A percentile compares a stretch with the other conserved stretches of the same genome.
phyloP scores from a whole-genome alignment of 2,329 filamentous ascomycete genomes.

The Clarireedia hainanense region DNA sequence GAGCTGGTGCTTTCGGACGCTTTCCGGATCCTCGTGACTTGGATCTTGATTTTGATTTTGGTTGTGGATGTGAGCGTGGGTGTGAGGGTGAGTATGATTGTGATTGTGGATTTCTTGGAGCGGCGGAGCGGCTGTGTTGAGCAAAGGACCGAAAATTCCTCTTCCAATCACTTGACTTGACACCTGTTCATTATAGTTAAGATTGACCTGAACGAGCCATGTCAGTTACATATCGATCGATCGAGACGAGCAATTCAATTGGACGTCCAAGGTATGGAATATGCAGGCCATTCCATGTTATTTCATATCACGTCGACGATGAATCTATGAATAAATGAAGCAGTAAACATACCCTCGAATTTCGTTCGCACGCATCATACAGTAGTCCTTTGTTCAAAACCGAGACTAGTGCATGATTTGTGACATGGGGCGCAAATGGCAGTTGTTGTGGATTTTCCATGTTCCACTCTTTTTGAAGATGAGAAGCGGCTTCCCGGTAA shows the following conservation, averaged over 20 bases:
- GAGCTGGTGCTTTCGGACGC: conserved; percentile 26
- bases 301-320: no score
- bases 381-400: conserved; percentile 56
- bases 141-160: conserved; percentile 28
- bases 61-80: neutral
- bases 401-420: conserved; percentile 55
- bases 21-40: conserved; percentile 25
- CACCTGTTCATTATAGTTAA: neutral
- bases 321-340: no score
- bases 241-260: neutral
- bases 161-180: neutral
- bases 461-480: conserved; percentile 63
- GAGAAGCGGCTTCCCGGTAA: conserved; percentile 60
- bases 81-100: neutral
- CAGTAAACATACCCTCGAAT: conserved; percentile 28
- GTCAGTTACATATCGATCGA: neutral
- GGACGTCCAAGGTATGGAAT: no score
- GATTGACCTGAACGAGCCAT: neutral
- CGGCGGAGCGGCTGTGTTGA: conserved; percentile 14
- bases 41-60: neutral
- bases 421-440: conserved; percentile 56
- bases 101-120: neutral
- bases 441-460: conserved; percentile 54
- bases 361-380: conserved; percentile 51
- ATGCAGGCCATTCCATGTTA: no score